phyloP scores from a whole-genome alignment of 768 basidiomycete genomes.

The Termitomyces sp. region DNA sequence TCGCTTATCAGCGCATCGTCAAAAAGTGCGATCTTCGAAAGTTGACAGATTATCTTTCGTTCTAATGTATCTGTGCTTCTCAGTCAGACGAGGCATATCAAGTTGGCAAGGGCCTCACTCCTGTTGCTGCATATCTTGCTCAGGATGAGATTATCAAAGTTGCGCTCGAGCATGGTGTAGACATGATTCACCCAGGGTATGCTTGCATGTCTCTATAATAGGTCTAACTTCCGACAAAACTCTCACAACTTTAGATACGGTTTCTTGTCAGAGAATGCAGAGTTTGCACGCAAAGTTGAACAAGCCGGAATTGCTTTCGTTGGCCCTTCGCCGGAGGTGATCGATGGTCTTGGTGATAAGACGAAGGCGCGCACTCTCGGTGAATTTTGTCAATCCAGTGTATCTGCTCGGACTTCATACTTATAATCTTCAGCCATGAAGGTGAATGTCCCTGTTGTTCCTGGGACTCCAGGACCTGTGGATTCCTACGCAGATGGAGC shows the following conservation, averaged over 20 bases:
- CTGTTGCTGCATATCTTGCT: conserved; percentile 94
- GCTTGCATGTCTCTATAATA: conserved; percentile 13
- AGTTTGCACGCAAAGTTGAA: conserved; percentile 97
- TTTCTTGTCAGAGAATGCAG: conserved; percentile 96
- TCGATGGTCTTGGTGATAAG: conserved; percentile 97
- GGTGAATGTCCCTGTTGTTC: conserved; percentile 92
- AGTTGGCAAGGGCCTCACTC: conserved; percentile 94
- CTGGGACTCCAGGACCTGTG: conserved; percentile 96
- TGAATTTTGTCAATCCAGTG: conserved; percentile 23
- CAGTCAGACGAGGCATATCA: conserved; percentile 98
- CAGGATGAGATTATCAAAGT: conserved; percentile 97
- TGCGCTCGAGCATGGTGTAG: conserved; percentile 96
- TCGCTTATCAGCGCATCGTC: conserved; percentile 92
- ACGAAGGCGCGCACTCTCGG: conserved; percentile 92
- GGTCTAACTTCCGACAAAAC: background rate
- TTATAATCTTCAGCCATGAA: conserved; percentile 60
- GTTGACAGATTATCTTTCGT: conserved; percentile 3
- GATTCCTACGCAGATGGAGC: conserved; percentile 72
- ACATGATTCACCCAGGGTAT: conserved; percentile 99
- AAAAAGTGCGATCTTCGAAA: conserved; percentile 61
- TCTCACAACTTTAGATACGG: conserved; percentile 62
- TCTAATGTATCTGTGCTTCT: conserved; percentile 25
- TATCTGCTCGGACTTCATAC: conserved; percentile 1
- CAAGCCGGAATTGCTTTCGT: conserved; percentile 96
- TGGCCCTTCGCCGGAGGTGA: conserved; percentile 92